phyloP scores from a whole-genome alignment of 2,329 filamentous ascomycete species.

The Fusarium udum region DNA sequence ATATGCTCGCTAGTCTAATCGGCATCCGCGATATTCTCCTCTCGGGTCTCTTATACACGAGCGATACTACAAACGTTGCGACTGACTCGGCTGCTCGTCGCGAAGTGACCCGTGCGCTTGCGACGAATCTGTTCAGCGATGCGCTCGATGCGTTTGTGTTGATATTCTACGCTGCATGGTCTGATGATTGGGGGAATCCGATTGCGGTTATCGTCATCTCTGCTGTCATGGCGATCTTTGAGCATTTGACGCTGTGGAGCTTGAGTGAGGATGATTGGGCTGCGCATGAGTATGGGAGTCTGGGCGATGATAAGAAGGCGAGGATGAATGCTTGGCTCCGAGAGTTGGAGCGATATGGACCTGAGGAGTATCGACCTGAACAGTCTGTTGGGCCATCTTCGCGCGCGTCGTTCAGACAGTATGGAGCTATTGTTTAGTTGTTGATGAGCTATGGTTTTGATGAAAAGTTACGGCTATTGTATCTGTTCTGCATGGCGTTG shows the following conservation, averaged over 20 bases:
- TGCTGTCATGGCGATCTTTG: conserved; percentile 45
- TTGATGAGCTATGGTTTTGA: neutral
- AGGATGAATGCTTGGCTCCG: conserved; percentile 47
- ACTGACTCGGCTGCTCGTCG: conserved; percentile 29
- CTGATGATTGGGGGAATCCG: conserved; percentile 43
- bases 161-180: conserved; percentile 48
- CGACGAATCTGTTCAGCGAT: conserved; percentile 46
- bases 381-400: conserved; percentile 31
- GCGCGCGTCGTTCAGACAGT: conserved; percentile 25
- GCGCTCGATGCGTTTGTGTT: conserved; percentile 48
- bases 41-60: conserved; percentile 43
- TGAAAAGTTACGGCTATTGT: conserved; percentile 9
- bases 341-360: conserved; percentile 36
- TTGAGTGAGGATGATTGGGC: conserved; percentile 44
- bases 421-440: conserved; percentile 23
- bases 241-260: conserved; percentile 49
- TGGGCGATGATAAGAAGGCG: conserved; percentile 44
- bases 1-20: conserved; percentile 46
- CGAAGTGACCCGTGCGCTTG: conserved; percentile 46
- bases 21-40: conserved; percentile 47
- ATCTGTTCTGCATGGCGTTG: conserved; percentile 24
- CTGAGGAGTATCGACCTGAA: conserved; percentile 24
- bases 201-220: conserved; percentile 44
- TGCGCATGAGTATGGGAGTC: conserved; percentile 26
- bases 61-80: conserved; percentile 28